Evolutionary conservation across 345 rosid species (phyloP).

Genomic region (Arabidopsis suecica): DNA sequence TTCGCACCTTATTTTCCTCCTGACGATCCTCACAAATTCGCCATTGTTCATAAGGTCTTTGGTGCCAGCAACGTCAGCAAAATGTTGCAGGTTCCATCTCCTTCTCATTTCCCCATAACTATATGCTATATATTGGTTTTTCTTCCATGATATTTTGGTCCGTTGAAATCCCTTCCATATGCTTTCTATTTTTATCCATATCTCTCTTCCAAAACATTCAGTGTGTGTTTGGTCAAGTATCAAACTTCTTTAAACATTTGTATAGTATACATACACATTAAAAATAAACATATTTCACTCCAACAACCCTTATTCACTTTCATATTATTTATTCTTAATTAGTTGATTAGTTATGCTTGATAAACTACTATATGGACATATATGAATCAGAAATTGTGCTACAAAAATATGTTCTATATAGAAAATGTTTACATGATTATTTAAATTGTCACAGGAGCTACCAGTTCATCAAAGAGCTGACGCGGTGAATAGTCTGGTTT

Average conservation of each 20-base stretch:
- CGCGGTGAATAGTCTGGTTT: constrained; percentile 81
- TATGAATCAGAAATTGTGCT: neutral
- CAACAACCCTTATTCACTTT: neutral
- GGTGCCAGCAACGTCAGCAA: constrained; percentile 92
- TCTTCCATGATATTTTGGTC: neutral
- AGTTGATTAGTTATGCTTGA: constrained; percentile 9
- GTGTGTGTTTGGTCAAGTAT: constrained; percentile 6
- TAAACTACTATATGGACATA: neutral
- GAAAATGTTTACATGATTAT: constrained; percentile 25
- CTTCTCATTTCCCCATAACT: constrained; percentile 13
- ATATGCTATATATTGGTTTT: neutral
- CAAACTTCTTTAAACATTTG: neutral
- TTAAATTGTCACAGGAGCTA: constrained; percentile 57
- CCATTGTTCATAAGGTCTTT: constrained; percentile 83
- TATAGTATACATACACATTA: neutral
- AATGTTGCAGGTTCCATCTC: constrained; percentile 71
- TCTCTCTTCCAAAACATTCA: constrained; percentile 5
- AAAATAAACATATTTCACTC: neutral
- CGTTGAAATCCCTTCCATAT: constrained; percentile 24
- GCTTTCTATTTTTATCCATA: neutral
- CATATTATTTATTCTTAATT: neutral
- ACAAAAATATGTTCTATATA: neutral
- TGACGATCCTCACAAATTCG: constrained; percentile 82
- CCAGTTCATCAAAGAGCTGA: constrained; percentile 81
- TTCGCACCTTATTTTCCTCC: constrained; percentile 93